phyloP scores from a whole-genome alignment of 768 basidiomycete species.

The Paxillus ammoniavirescens region DNA sequence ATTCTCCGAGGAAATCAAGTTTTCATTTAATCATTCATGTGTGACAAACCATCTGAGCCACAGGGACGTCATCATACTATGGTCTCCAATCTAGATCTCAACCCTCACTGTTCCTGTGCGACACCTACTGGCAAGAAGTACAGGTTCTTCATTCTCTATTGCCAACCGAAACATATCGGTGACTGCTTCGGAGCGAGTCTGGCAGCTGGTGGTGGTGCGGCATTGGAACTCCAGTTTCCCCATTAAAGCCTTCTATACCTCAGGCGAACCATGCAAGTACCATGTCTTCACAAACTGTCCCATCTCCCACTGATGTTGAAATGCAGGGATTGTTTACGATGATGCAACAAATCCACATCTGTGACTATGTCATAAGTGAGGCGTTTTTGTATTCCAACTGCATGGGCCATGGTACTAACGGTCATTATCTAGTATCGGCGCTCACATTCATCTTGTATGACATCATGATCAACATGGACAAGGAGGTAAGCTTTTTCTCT shows the following conservation, averaged over 20 bases:
- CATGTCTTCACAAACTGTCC: constrained; percentile 5
- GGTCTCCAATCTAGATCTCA: too few relatives aligned
- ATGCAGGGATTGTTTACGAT: not conserved
- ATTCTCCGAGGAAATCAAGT: too few relatives aligned
- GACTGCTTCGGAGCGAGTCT: not conserved
- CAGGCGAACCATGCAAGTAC: not conserved
- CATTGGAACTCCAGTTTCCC: not conserved
- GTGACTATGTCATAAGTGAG: constrained; percentile 15
- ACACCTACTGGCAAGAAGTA: not conserved
- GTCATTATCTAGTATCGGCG: constrained; percentile 11
- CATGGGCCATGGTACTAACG: not conserved
- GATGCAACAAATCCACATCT: constrained; percentile 13
- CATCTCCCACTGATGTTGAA: constrained; percentile 2
- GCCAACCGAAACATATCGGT: not conserved
- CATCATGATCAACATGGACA: constrained; percentile 17
- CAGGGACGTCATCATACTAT: too few relatives aligned
- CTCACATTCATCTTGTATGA: constrained; percentile 19
- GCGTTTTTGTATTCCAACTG: not conserved
- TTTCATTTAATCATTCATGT: too few relatives aligned
- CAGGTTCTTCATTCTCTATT: not conserved
- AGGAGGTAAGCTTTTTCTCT: constrained; percentile 9
- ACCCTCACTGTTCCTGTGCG: not conserved
- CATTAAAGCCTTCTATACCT: not conserved
- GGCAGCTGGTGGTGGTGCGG: not conserved
- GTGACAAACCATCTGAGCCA: too few relatives aligned